phyloP scores from a whole-genome alignment of 768 basidiomycete species.

The Suillus americanus region DNA sequence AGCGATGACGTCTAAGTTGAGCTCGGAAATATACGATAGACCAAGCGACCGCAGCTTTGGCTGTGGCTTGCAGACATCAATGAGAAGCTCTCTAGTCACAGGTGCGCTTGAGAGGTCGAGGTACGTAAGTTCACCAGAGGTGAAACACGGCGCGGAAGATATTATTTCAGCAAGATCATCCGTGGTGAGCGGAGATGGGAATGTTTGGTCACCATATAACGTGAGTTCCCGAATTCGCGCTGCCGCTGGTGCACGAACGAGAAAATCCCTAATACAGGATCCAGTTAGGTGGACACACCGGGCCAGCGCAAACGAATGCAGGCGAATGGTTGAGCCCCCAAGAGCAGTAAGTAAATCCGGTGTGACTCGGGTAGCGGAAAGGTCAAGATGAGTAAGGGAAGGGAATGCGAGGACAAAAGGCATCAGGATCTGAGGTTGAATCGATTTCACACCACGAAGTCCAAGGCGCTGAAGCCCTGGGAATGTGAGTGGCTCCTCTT shows the following conservation, averaged over 20 bases:
- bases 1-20: constrained; percentile 64
- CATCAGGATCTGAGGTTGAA: constrained; percentile 64
- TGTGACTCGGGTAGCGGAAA: constrained; percentile 83
- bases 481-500: constrained; percentile 58
- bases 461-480: constrained; percentile 77
- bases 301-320: constrained; percentile 80
- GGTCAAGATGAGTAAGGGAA: constrained; percentile 84
- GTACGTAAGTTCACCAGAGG: constrained; percentile 71
- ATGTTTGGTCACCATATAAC: constrained; percentile 87
- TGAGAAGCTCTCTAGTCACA: constrained; percentile 55
- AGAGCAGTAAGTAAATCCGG: constrained; percentile 73
- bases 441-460: constrained; percentile 77
- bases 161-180: constrained; percentile 71
- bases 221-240: constrained; percentile 71
- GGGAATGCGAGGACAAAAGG: constrained; percentile 83
- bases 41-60: constrained; percentile 83
- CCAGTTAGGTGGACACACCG: constrained; percentile 85
- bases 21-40: constrained; percentile 77
- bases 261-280: constrained; percentile 70
- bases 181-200: constrained; percentile 65
- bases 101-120: constrained; percentile 89
- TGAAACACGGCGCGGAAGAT: constrained; percentile 75
- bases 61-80: constrained; percentile 56
- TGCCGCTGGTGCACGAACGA: constrained; percentile 67
- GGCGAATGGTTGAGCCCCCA: constrained; percentile 63